These are phyloP conservation scores for Prinsepia uniflora DNA, from an alignment of 306 rosid genomes.

Conservation along the genomic window DNA sequence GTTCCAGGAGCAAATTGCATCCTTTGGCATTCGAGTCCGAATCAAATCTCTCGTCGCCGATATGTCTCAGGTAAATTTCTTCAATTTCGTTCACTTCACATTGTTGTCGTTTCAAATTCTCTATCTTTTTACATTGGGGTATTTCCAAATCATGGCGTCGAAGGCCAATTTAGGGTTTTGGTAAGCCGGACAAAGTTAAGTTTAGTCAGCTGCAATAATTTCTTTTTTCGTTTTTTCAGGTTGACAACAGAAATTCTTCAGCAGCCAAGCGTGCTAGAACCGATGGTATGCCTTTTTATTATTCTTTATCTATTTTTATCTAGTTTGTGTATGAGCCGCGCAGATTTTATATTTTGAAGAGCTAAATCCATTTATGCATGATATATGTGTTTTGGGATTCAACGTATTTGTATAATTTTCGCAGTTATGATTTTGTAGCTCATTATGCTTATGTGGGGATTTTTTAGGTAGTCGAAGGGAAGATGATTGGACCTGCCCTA, in stretches of 20 bases:
- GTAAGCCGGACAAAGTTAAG: not conserved
- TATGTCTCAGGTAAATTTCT: constrained; percentile 51
- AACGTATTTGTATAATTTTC: not conserved
- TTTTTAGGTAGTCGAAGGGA: constrained; percentile 92
- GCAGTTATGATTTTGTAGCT: not conserved
- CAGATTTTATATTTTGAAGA: not conserved
- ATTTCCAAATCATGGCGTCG: not conserved
- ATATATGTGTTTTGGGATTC: not conserved
- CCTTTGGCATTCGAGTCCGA: not conserved
- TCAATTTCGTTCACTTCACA: not conserved
- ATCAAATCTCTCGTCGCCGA: constrained; percentile 15
- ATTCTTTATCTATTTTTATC: not conserved
- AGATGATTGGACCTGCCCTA: constrained; percentile 99
- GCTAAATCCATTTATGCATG: not conserved
- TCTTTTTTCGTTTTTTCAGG: constrained; percentile 37
- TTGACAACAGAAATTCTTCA: constrained; percentile 90
- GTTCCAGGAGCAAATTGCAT: constrained; percentile 1
- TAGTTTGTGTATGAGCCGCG: not conserved
- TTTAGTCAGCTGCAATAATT: not conserved
- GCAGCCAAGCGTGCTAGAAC: constrained; percentile 98
- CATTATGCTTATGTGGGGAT: not conserved
- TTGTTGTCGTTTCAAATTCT: not conserved
- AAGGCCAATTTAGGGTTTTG: constrained; percentile 20
- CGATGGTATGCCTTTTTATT: constrained; percentile 53
- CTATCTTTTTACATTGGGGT: not conserved